phyloP scores from a whole-genome alignment of 108 stramenopile genomes.

The Fragilariopsis cylindrus region DNA sequence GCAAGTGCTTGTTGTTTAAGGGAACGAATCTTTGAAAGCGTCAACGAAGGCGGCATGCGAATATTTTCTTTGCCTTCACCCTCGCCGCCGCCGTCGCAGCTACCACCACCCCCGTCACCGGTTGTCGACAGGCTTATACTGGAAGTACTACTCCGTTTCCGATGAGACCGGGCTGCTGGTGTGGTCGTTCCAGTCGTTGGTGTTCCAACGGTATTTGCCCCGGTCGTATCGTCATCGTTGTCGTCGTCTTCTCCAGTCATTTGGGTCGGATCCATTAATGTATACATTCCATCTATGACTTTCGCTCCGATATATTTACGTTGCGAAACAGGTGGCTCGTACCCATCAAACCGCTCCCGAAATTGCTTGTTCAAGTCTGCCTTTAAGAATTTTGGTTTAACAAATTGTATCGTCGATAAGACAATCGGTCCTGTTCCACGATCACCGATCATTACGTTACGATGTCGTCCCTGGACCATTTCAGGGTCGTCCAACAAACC shows the following conservation, averaged over 20 bases:
- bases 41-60: slow-evolving; percentile 92
- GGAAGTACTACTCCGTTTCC: slow-evolving; percentile 31
- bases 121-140: slow-evolving; percentile 20
- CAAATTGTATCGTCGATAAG: slow-evolving; percentile 88
- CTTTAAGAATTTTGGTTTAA: slow-evolving; percentile 83
- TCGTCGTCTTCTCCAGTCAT: slow-evolving; percentile 34
- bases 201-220: slow-evolving; percentile 4
- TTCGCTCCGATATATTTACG: slow-evolving; percentile 70
- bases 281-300: slow-evolving; percentile 81
- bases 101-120: neutral
- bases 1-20: slow-evolving; percentile 84
- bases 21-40: slow-evolving; percentile 87
- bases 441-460: slow-evolving; percentile 88
- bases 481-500: slow-evolving; percentile 78
- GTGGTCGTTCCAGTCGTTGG: slow-evolving; percentile 13
- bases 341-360: slow-evolving; percentile 88
- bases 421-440: slow-evolving; percentile 76
- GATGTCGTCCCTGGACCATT: slow-evolving; percentile 81
- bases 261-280: slow-evolving; percentile 69
- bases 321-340: slow-evolving; percentile 76
- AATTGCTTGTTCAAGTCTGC: slow-evolving; percentile 93
- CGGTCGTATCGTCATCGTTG: slow-evolving; percentile 19
- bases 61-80: slow-evolving; percentile 49
- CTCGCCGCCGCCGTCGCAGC: neutral
- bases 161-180: neutral